Evolutionary conservation across 2,329 filamentous ascomycete species (phyloP), one percentile per base, ranked within the genome.

Genomic region (Colletotrichum sp.): DNA sequence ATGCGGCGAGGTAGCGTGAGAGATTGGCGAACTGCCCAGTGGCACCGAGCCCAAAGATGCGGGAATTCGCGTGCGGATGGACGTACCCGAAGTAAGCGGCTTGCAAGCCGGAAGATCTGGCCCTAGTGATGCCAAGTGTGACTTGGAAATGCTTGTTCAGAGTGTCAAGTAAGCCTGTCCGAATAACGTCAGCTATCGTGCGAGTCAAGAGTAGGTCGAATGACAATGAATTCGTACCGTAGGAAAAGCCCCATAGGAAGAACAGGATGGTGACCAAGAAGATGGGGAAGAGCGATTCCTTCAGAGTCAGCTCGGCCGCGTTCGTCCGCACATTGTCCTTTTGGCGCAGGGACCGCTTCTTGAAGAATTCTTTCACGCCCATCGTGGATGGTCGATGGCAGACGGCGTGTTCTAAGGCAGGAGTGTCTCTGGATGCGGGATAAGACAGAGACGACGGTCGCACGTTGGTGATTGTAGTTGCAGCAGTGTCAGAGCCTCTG

Each of bases 271-370:
- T 88, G 61, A 95, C 93, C 6, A 95, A 87, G 71, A 87, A 86
- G 61, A 95, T 88, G 5, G 93, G 94, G 78, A 90, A 90, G 69
- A 95, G 87, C 15, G 93, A 95, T 80, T 94, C 88, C 68, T 91
- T 87, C 34, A 94, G 82, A 0, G 92, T 94, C 77, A 95, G 86
- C 82, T 94, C 85, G 11, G 87, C 86, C 2, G 86, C 86, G 65
- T 80, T 84, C 19, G 87, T 89, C 60, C 84, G 82, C 76, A 82
- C 80, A 68, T 83, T 78, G 72, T 88, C 86, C 70, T 85, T 83
- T 76, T 86, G 85, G 77, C 84, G 86, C 77, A 89, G 85, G 60
- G 87, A 87, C 52, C 87, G 85, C 63, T 82, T 82, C 80, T 84
- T 85, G 80, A 88, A 77, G 79, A 89, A 90, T 27, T 84, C 82